Percentiles rank a stretch among this genome's conserved stretches.
These are phyloP conservation scores for Citropsis articulata DNA, from an alignment of 345 rosid genomes.

Conservation along the genomic window DNA sequence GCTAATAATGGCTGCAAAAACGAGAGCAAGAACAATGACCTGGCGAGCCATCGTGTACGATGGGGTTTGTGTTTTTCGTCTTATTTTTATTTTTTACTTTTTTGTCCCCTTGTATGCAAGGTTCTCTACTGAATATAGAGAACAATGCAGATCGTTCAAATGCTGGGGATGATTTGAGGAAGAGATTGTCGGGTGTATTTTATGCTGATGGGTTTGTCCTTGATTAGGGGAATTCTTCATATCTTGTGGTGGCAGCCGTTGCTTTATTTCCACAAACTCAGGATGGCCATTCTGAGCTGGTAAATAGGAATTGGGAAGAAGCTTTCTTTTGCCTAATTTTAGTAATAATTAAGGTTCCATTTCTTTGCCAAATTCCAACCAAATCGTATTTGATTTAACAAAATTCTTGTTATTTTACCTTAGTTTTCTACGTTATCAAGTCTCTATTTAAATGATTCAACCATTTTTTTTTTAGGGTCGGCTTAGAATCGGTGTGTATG, in stretches of 20 bases:
- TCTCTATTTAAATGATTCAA: too few species aligned
- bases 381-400: too few species aligned
- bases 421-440: too few species aligned
- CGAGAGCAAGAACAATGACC: slow-evolving; percentile 27
- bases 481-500: too few species aligned
- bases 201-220: neutral
- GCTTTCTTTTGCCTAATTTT: too few species aligned
- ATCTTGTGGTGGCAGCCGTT: neutral
- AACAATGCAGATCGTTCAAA: slow-evolving; percentile 1
- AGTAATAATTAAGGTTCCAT: too few species aligned
- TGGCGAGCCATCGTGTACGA: slow-evolving; percentile 37
- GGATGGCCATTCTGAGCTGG: neutral
- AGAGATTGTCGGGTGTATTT: neutral
- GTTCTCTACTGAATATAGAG: slow-evolving; percentile 5
- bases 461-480: too few species aligned
- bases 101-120: neutral
- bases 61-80: neutral
- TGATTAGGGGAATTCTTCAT: neutral
- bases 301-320: neutral
- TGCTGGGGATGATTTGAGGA: neutral
- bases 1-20: slow-evolving; percentile 28
- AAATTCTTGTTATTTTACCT: too few species aligned
- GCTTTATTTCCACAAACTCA: neutral
- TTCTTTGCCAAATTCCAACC: neutral
- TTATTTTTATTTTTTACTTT: neutral